These are phyloP conservation scores for Lepiota brunneoincarnata DNA, from an alignment of 768 basidiomycete genomes.

Conservation along the genomic window DNA sequence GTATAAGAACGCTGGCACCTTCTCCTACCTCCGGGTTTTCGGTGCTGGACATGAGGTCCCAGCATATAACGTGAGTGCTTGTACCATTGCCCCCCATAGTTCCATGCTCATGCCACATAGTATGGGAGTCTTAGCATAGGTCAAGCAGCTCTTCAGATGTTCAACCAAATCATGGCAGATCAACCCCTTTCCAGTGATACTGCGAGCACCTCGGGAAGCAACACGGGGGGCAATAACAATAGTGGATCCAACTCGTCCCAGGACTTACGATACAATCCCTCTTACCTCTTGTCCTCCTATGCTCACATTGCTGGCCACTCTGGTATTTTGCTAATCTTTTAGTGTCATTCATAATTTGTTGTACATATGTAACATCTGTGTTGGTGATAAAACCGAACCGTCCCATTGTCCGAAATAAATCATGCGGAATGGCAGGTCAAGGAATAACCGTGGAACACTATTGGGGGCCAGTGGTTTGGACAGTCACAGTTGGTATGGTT, in stretches of 20 bases:
- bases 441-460: no score
- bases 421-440: no score
- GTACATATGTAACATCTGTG: no score
- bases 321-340: background rate
- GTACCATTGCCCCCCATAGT: background rate
- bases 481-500: no score
- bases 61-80: constrained; percentile 37
- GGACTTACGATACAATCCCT: background rate
- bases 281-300: background rate
- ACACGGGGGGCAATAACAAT: background rate
- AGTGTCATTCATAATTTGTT: background rate
- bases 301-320: background rate
- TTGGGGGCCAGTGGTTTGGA: no score
- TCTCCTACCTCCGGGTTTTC: constrained; percentile 54
- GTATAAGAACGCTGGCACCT: constrained; percentile 57
- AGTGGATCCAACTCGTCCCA: background rate
- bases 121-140: constrained; percentile 33
- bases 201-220: background rate
- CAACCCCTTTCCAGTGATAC: constrained; percentile 1
- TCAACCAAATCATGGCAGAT: constrained; percentile 30
- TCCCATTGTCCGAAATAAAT: no score
- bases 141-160: constrained; percentile 43
- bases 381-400: no score
- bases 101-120: constrained; percentile 15
- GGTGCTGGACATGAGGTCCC: constrained; percentile 48